phyloP scores from a whole-genome alignment of 805 yeast species.

The Soucietia sequanensis region DNA sequence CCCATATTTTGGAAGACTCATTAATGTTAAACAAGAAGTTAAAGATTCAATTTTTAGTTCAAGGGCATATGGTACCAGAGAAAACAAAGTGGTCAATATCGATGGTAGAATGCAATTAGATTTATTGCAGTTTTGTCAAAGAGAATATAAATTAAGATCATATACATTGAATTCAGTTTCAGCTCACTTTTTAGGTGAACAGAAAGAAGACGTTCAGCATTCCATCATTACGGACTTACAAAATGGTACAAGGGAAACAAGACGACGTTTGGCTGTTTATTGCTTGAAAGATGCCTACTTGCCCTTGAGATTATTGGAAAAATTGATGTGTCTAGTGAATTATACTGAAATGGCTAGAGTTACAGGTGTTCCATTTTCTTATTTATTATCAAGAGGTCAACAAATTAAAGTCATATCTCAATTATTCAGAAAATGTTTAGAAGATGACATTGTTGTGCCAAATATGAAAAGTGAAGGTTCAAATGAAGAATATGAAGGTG shows the following conservation, averaged over 20 bases:
- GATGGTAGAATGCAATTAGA: constrained; percentile 97
- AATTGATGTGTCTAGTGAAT: constrained; percentile 93
- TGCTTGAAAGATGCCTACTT: constrained; percentile 95
- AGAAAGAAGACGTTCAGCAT: constrained; percentile 97
- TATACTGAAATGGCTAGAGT: constrained; percentile 99
- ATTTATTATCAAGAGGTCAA: constrained; percentile 86
- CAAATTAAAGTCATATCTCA: constrained; percentile 97
- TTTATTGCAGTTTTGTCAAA: constrained; percentile 84
- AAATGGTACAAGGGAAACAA: constrained; percentile 86
- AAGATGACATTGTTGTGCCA: constrained; percentile 85
- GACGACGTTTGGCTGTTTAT: constrained; percentile 94
- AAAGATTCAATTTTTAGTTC: constrained; percentile 85
- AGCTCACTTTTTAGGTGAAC: constrained; percentile 90
- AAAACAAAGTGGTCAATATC: constrained; percentile 84
- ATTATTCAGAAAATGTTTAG: constrained; percentile 86
- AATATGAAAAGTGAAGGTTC: constrained; percentile 80
- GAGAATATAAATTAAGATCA: constrained; percentile 92
- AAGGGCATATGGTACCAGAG: constrained; percentile 95
- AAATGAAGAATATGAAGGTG: constrained; percentile 96
- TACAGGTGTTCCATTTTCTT: constrained; percentile 97
- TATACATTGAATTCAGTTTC: constrained; percentile 95
- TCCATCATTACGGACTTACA: constrained; percentile 94
- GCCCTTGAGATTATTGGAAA: constrained; percentile 84
- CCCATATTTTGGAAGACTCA: constrained; percentile 84
- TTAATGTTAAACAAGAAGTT: constrained; percentile 66